phyloP scores from a whole-genome alignment of 2,329 filamentous ascomycete species.

The Phialophora macrospora region DNA sequence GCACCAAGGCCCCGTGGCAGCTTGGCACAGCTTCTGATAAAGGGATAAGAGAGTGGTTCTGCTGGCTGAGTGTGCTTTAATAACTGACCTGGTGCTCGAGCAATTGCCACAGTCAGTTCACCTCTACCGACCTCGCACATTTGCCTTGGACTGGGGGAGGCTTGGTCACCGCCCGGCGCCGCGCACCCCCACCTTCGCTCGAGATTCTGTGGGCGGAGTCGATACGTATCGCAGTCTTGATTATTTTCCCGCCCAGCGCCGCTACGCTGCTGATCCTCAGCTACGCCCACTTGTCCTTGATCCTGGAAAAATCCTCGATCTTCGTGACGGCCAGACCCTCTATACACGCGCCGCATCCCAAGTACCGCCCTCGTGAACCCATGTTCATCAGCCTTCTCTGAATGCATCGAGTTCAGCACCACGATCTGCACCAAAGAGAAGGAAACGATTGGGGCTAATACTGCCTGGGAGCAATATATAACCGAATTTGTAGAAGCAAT shows the following conservation, averaged over 20 bases:
- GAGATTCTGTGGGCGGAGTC: neutral
- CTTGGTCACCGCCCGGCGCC: neutral
- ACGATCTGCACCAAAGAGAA: slow-evolving; percentile 34
- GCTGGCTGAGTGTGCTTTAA: neutral
- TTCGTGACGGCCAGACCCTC: neutral
- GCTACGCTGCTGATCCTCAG: neutral
- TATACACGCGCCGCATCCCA: neutral
- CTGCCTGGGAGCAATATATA: slow-evolving; percentile 4
- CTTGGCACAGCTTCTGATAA: neutral
- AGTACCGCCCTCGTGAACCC: neutral
- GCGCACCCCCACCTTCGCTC: neutral
- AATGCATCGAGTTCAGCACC: slow-evolving; percentile 33
- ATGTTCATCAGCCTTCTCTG: slow-evolving; percentile 20
- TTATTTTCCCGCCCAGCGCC: neutral
- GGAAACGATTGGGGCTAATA: slow-evolving; percentile 36
- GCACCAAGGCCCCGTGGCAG: slow-evolving; percentile 1
- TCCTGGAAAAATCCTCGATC: neutral
- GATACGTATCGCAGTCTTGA: neutral
- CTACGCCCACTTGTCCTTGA: neutral
- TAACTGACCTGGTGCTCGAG: neutral
- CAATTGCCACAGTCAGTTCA: neutral
- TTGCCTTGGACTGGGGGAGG: neutral
- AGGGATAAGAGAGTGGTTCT: neutral
- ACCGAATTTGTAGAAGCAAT: slow-evolving; percentile 1
- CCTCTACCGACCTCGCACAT: neutral